A percentile compares a stretch with the other conserved stretches of the same genome.
phyloP scores from a whole-genome alignment of 2,329 filamentous ascomycete genomes.

The Alternaria longipes region DNA sequence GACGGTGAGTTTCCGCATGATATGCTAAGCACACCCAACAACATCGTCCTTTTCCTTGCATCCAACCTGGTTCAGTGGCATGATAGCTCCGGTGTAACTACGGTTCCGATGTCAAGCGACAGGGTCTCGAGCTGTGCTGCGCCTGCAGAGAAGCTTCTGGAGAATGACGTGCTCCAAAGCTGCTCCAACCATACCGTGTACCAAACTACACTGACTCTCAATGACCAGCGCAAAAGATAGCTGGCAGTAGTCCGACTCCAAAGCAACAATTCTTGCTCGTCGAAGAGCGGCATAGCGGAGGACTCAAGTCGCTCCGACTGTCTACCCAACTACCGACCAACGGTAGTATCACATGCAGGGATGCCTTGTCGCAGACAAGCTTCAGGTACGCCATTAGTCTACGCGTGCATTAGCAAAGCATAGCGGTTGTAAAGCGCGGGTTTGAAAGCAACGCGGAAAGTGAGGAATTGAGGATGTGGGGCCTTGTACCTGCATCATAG shows the following conservation, averaged over 20 bases:
- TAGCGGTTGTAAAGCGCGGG: neutral
- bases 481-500: slow-evolving; percentile 14
- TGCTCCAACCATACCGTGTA: too few species aligned
- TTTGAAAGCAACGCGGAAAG: slow-evolving; percentile 11
- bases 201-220: too few species aligned
- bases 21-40: slow-evolving; percentile 15
- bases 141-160: slow-evolving; percentile 4
- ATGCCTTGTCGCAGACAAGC: neutral
- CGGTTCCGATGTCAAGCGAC: neutral
- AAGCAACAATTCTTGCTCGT: too few species aligned
- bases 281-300: neutral
- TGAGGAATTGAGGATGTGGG: slow-evolving; percentile 12
- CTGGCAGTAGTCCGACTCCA: too few species aligned
- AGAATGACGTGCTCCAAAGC: too few species aligned
- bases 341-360: neutral
- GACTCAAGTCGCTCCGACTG: neutral
- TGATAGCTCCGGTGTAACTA: neutral
- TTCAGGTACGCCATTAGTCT: neutral
- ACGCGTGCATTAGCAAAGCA: slow-evolving; percentile 6
- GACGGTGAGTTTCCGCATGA: slow-evolving; percentile 10
- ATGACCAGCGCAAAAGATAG: too few species aligned
- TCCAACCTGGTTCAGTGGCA: neutral
- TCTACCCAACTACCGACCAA: neutral
- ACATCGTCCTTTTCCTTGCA: neutral
- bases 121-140: neutral